Evolutionary conservation across 768 basidiomycete genomes (phyloP), one percentile per base, ranked within the genome.

Genomic region (Pholiota microspora): DNA sequence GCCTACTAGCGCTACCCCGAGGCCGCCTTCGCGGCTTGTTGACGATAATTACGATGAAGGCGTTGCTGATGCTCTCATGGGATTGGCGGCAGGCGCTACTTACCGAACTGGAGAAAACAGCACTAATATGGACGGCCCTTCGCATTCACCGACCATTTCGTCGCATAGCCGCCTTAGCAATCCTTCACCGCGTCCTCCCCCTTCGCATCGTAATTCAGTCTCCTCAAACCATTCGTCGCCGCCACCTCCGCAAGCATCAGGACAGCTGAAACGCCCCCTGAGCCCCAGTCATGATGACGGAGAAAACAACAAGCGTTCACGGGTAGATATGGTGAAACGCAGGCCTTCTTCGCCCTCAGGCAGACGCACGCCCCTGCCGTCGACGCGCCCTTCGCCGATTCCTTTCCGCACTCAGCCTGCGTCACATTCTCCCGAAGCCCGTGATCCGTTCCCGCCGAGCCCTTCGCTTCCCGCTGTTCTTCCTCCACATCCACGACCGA

Each of bases 1-100:
- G 27, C 88, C 89, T 1, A 89, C 82, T 1, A 82, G 78, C 54
- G 79, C 76, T 16, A 77, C 79, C 6, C 79, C 83, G 49, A 71
- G 81, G 32, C 80, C 84, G 15, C 84, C 86, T 6, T 75, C 83
- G 9, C 79, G 94, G 6, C 72, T 81, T 1, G 80, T 95, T 15
- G 93, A 97, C 63, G 94, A 98, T 61, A 90, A 97, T 62, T 97
- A 97, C 61, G 94, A 98, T 62, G 94, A 94, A 68, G 77, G 76
- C 23, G 94, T 92, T 61, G 85, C 91, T 3, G 92, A 93, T 60
- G 83, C 90, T 0, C 73, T 97, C 29, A 90, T 97, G 70, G 83
- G 80, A 2, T 76, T 97, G 10, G 51, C 62, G 44, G 44, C 38
- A 12, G 29, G 36, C 15, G 38, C 57, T 31, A 6, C 29, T 44